Percentiles rank a stretch among this genome's conserved stretches.
Evolutionary conservation across 176 grass and related monocot genomes (phyloP).

Genomic region (Raddia distichophylla): DNA sequence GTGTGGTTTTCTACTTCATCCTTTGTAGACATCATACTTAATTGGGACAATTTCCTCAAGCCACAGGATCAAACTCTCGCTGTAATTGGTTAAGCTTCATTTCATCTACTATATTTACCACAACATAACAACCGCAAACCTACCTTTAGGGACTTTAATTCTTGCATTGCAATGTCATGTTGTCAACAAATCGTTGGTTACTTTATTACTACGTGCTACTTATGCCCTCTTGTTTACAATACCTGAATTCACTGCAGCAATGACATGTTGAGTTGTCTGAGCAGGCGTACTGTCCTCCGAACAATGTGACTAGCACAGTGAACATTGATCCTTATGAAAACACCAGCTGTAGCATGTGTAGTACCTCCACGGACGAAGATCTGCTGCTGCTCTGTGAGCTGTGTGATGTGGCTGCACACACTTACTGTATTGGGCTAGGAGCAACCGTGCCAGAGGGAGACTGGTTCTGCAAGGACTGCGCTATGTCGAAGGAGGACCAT

Average conservation of each 20-base stretch:
- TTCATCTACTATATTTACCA: background rate
- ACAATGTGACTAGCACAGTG: slow-evolving; percentile 50
- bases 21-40: background rate
- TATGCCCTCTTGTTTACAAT: background rate
- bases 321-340: slow-evolving; percentile 33
- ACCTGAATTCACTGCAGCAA: slow-evolving; percentile 16
- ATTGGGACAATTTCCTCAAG: background rate
- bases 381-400: slow-evolving; percentile 77
- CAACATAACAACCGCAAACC: background rate
- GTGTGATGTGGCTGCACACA: slow-evolving; percentile 59
- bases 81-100: background rate
- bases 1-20: background rate
- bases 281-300: slow-evolving; percentile 61
- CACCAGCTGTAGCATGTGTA: slow-evolving; percentile 59
- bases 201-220: background rate
- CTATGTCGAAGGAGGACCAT: slow-evolving; percentile 53
- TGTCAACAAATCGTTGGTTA: background rate
- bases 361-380: slow-evolving; percentile 49
- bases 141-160: background rate
- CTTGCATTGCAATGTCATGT: background rate
- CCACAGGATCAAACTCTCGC: background rate
- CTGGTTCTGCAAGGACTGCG: slow-evolving; percentile 82
- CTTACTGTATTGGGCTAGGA: slow-evolving; percentile 70
- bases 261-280: slow-evolving; percentile 11
- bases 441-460: slow-evolving; percentile 60